Percentiles rank a stretch among this genome's conserved stretches.
Evolutionary conservation across 2,329 filamentous ascomycete genomes (phyloP).

Genomic region (Calonectria pteridis): DNA sequence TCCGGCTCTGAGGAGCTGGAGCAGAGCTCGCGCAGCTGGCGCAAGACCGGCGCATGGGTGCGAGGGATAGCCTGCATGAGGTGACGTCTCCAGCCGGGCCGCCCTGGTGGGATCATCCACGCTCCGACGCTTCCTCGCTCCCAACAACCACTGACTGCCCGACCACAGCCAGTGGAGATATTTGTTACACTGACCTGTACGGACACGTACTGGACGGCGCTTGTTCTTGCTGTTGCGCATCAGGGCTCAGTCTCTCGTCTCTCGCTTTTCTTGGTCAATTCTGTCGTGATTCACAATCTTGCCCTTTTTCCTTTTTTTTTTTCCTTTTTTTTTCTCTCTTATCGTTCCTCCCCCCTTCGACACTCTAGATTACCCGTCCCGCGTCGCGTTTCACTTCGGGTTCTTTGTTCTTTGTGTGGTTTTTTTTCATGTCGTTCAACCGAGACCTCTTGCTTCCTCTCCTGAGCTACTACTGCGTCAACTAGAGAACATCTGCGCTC

Average conservation of each 20-base stretch:
- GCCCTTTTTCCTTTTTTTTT: neutral
- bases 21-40: slow-evolving; percentile 20
- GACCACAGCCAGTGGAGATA: slow-evolving; percentile 18
- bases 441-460: slow-evolving; percentile 1
- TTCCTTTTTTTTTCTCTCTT: neutral
- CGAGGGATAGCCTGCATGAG: slow-evolving; percentile 18
- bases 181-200: slow-evolving; percentile 36
- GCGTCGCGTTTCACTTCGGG: slow-evolving; percentile 9
- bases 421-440: neutral
- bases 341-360: neutral
- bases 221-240: neutral
- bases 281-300: slow-evolving; percentile 16
- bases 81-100: slow-evolving; percentile 23
- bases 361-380: neutral
- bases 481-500: neutral
- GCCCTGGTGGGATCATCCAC: slow-evolving; percentile 27
- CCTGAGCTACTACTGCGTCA: slow-evolving; percentile 14
- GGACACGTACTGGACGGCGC: slow-evolving; percentile 31
- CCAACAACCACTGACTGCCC: slow-evolving; percentile 19
- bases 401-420: neutral
- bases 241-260: neutral
- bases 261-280: neutral
- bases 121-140: slow-evolving; percentile 10
- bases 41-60: slow-evolving; percentile 6
- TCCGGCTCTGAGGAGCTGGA: slow-evolving; percentile 5